Base-by-base conservation (phyloP, 805 yeast species). In the Hanseniaspora nectarophila region DNA sequence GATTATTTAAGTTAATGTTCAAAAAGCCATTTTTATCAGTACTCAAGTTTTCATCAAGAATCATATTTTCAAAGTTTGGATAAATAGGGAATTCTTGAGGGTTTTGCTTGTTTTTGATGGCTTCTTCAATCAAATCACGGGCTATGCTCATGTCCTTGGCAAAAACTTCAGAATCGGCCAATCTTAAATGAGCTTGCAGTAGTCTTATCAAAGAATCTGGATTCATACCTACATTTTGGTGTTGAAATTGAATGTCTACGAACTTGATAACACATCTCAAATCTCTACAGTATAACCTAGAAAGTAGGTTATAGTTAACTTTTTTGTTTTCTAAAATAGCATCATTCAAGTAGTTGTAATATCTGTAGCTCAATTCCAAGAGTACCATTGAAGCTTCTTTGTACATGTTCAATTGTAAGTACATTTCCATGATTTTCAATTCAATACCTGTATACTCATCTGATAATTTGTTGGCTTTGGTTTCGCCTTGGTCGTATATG, bases 381-480 rank as follows among this genome's bases (percentile, higher is more conserved):
- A 85, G 88, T 8, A 85, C 67, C 56, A 73, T 71, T 34, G 76
- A 71, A 0, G 95, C 94, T 49, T 82, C 83, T 13, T 76, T 76
- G 31, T 61, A 57, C 78, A 76, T 73, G 20, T 72, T 73, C 58
- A 87, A 65, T 38, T 81, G 72, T 60, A 86, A 95, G 62, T 78
- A 85, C 87, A 87, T 82, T 60, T 88, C 95, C 10, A 83, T 95
- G 33, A 86, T 70, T 60, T 89, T 86, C 63, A 90, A 71, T 61
- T 89, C 95, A 50, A 90, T 77, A 0, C 97, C 96, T 0, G 97
- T 89, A 64, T 85, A 89, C 60, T 85, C 90, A 60, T 86, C 92
- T 53, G 78, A 72, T 31, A 83, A 59, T 10, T 74, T 74, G 56
- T 77, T 75, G 67, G 86, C 63, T 0, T 72, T 73, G 43, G 78